phyloP scores from a whole-genome alignment of 371 early-diverging fungal species.

The Haplosporangium sp. region DNA sequence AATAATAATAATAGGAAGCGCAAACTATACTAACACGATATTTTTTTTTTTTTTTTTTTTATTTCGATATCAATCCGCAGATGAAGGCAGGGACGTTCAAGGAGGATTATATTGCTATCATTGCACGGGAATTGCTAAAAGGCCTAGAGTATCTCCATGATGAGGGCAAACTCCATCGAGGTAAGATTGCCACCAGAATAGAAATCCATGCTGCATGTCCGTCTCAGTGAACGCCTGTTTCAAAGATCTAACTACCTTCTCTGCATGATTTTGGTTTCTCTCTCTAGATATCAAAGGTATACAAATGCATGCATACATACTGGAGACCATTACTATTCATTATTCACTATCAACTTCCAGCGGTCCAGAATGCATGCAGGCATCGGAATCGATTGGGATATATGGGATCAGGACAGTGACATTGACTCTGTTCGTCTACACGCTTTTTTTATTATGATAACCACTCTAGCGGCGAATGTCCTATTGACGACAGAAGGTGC shows the following conservation, averaged over 20 bases:
- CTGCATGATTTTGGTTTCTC: conserved; percentile 3
- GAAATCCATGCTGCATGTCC: too few species aligned
- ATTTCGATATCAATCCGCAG: conserved; percentile 38
- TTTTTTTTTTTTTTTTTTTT: neutral
- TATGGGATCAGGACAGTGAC: neutral
- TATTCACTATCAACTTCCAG: too few species aligned
- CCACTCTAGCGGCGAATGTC: conserved; percentile 84
- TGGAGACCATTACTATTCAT: too few species aligned
- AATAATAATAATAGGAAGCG: neutral
- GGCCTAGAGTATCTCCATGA: conserved; percentile 96
- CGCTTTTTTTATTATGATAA: neutral
- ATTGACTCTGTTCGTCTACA: conserved; percentile 2
- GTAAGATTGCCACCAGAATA: conserved; percentile 39
- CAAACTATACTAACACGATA: too few species aligned
- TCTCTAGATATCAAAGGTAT: conserved; percentile 35
- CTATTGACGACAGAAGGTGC: conserved; percentile 82
- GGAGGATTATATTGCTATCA: conserved; percentile 93
- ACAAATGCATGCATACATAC: conserved; percentile 1
- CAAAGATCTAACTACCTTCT: neutral
- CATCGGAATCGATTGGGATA: neutral
- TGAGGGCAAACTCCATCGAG: conserved; percentile 95
- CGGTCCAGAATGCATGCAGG: conserved; percentile 1
- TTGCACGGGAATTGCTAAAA: conserved; percentile 88
- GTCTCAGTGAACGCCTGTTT: conserved; percentile 1
- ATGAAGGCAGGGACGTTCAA: conserved; percentile 86